phyloP scores from a whole-genome alignment of 345 rosid genomes.

The Erysimum cheiranthoides region DNA sequence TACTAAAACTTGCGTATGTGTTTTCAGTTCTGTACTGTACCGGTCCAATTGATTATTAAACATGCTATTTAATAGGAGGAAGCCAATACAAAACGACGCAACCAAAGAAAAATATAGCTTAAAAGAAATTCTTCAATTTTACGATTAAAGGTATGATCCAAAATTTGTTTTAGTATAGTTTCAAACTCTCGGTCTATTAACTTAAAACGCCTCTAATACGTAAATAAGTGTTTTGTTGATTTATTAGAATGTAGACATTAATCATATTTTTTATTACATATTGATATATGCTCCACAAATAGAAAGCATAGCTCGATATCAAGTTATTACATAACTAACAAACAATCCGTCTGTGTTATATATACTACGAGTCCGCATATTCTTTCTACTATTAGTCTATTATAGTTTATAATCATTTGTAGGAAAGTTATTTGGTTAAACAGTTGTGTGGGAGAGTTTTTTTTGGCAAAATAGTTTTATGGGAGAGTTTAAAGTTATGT shows the following conservation, averaged over 20 bases:
- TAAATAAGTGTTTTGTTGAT: neutral
- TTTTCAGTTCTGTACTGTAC: neutral
- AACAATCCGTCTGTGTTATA: neutral
- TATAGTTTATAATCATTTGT: too few species aligned
- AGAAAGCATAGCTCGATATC: neutral
- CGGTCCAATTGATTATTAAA: neutral
- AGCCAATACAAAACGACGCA: neutral
- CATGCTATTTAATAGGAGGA: constrained; percentile 6
- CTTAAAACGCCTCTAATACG: neutral
- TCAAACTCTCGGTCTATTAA: neutral
- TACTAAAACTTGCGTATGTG: constrained; percentile 16
- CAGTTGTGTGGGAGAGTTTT: too few species aligned
- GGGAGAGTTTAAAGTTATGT: constrained; percentile 28
- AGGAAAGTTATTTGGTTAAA: too few species aligned
- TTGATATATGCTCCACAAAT: neutral
- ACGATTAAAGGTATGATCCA: neutral
- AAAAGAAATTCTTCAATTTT: too few species aligned
- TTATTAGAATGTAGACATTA: neutral
- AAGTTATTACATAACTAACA: neutral
- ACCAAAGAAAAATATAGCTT: neutral
- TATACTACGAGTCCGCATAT: neutral
- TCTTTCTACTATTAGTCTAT: neutral
- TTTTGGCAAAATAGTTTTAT: neutral
- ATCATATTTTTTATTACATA: neutral
- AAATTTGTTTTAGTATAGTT: too few species aligned